These are phyloP conservation scores for Curvularia sp. DNA, from an alignment of 2,329 filamentous ascomycete genomes.

Conservation along the genomic window DNA sequence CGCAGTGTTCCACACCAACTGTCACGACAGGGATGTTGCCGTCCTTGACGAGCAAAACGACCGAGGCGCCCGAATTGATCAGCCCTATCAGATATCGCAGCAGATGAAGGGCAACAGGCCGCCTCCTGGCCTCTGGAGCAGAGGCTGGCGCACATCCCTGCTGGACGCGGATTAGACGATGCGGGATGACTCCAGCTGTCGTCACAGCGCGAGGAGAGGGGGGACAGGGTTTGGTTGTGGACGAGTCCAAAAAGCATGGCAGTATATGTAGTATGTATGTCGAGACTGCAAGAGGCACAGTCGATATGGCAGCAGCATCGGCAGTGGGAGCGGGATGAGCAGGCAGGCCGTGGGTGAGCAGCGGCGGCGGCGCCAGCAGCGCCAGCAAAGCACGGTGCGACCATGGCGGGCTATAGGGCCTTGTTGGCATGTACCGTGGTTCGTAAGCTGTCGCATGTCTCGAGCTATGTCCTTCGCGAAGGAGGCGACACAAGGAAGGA, in stretches of 20 bases:
- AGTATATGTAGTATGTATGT: too few species aligned
- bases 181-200: constrained; percentile 24
- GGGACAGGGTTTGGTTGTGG: constrained; percentile 6
- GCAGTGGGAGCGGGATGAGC: not conserved
- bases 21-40: constrained; percentile 19
- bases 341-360: too few species aligned
- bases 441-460: constrained; percentile 23
- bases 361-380: not conserved
- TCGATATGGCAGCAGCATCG: not conserved
- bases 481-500: constrained; percentile 21
- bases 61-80: constrained; percentile 40
- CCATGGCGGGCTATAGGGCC: constrained; percentile 2
- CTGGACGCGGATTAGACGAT: constrained; percentile 25
- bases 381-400: constrained; percentile 12
- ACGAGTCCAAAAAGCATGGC: not conserved
- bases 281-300: not conserved
- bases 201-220: constrained; percentile 1
- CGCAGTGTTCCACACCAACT: constrained; percentile 36
- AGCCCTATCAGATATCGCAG: constrained; percentile 44
- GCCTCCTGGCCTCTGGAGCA: constrained; percentile 24
- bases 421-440: constrained; percentile 31
- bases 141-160: constrained; percentile 2
- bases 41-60: constrained; percentile 25
- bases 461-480: constrained; percentile 23
- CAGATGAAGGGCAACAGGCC: constrained; percentile 19